Percentiles rank a stretch among this genome's conserved stretches.
Evolutionary conservation across 768 basidiomycete genomes (phyloP).

Genomic region (Tricholoma matsutake): DNA sequence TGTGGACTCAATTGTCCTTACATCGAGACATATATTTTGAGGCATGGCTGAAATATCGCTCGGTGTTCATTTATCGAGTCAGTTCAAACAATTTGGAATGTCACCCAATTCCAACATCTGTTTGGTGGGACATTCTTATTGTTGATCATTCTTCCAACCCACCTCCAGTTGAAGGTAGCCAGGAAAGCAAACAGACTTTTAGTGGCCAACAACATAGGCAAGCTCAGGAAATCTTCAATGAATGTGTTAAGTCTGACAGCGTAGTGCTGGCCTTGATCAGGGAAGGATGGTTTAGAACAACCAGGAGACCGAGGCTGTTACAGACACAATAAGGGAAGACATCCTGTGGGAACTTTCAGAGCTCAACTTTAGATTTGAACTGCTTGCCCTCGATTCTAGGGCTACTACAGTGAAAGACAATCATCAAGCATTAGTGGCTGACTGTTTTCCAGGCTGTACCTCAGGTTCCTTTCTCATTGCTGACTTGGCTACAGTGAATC

Average conservation of each 20-base stretch:
- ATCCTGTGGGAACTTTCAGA: constrained; percentile 19
- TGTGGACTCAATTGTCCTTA: background rate
- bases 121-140: constrained; percentile 4
- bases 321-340: constrained; percentile 4
- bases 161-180: background rate
- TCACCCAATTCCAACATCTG: constrained; percentile 6
- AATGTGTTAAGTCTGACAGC: background rate
- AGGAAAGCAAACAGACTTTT: background rate
- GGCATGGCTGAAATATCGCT: constrained; percentile 5
- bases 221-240: constrained; percentile 2
- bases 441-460: background rate
- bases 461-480: background rate
- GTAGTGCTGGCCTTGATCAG: background rate
- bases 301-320: background rate
- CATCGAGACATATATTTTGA: background rate
- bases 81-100: background rate
- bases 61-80: constrained; percentile 2
- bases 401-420: background rate
- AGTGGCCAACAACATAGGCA: background rate
- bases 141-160: background rate
- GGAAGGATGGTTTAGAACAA: background rate
- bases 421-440: background rate
- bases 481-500: constrained; percentile 3
- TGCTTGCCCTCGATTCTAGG: constrained; percentile 15
- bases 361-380: constrained; percentile 17